Evolutionary conservation across 139 green algal genomes (phyloP).

Genomic region (Monoraphidium neglectum): DNA sequence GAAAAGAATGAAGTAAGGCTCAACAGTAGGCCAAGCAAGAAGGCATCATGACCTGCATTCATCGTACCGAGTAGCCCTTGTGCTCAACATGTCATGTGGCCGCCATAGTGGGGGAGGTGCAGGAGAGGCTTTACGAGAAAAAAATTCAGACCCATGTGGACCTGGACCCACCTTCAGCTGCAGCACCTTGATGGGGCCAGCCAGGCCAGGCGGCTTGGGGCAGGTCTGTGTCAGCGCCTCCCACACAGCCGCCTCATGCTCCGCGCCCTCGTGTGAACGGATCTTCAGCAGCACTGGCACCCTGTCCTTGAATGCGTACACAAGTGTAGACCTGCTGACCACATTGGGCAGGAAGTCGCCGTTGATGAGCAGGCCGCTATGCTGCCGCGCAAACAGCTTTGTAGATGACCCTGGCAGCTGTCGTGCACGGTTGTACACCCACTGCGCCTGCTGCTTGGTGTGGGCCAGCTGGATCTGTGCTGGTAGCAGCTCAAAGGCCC

Average conservation of each 20-base stretch:
- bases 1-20: slow-evolving; percentile 1
- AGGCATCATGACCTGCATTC: not conserved
- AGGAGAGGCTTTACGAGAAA: not conserved
- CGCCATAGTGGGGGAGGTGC: not conserved
- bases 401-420: slow-evolving; percentile 1
- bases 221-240: not conserved
- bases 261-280: not conserved
- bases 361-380: not conserved
- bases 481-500: slow-evolving; percentile 2
- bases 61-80: not conserved
- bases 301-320: slow-evolving; percentile 1
- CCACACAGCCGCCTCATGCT: not conserved
- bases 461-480: not conserved
- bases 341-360: slow-evolving; percentile 1
- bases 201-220: not conserved
- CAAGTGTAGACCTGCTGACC: slow-evolving; percentile 1
- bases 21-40: not conserved
- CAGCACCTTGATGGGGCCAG: not conserved
- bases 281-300: slow-evolving; percentile 5
- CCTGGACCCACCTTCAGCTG: not conserved
- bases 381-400: slow-evolving; percentile 1
- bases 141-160: not conserved
- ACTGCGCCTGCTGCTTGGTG: slow-evolving; percentile 2
- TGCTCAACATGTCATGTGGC: not conserved
- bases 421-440: not conserved